Base-by-base conservation (phyloP, 495 filamentous ascomycete genomes). In the Podospora conica region DNA sequence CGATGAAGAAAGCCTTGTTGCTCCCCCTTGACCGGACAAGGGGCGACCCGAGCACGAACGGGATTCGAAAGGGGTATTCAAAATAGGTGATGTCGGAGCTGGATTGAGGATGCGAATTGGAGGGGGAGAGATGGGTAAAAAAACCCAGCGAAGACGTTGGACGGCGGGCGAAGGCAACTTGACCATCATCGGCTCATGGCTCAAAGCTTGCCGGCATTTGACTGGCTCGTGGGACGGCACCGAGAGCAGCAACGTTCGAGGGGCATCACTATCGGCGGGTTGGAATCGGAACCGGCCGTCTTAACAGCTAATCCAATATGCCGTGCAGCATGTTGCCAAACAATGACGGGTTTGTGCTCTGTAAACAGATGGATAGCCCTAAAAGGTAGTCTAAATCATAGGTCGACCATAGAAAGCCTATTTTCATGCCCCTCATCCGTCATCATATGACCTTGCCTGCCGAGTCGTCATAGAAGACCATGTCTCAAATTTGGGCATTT, bases 101-200 rank as follows among this genome's bases (percentile, higher is more conserved):
- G 23, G 62, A 58, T 53, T 40, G 63, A 54, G 66, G 61, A 57
- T n/a, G 48, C 53, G 18, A 18, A 29, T 63, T 24, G 57, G 22
- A 48, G 31, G 48, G 58, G 61, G 63, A 53, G 21, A 48, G 31
- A 62, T 58, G 40, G 29, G 61, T 11, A 21, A 24, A 23, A 53
- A 40, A 22, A 9, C 25, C 31, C 27, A 15, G 20, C 31, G 65
- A 67, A 65, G 22, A 69, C 31, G 61, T 53, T 64, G 54, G 55
- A 57, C 61, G 23, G 18, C 28, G 53, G 53, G 61, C 48, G 64
- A 71, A 73, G 69, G 70, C 64, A 48, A 48, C 40, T 33, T 76
- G 72, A 73, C 72, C 69, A 76, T 73, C 54, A 65, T 71, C 65
- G 66, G 69, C 67, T 70, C 72, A 74, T 64, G 55, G 62, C 57